Evolutionary conservation across 148 eudicot species (phyloP).

Genomic region (Simmondsia chinensis): DNA sequence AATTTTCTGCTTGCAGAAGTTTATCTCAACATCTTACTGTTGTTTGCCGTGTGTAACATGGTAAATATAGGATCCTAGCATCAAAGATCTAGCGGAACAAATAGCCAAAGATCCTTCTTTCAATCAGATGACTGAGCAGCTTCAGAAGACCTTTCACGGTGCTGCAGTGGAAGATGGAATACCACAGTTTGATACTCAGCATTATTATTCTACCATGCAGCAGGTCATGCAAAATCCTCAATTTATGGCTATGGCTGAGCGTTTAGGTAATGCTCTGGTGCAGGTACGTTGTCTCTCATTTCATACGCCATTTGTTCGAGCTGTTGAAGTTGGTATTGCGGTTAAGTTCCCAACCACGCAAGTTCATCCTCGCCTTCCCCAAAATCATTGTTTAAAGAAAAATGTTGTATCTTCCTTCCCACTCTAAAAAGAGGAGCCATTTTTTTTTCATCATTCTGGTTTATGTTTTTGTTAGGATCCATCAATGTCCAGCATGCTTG

Average conservation of each 20-base stretch:
- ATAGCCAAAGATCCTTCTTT: slow-evolving; percentile 71
- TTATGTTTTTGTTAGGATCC: slow-evolving; percentile 59
- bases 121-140: slow-evolving; percentile 73
- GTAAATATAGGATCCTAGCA: slow-evolving; percentile 54
- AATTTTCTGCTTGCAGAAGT: background rate
- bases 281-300: slow-evolving; percentile 38
- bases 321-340: background rate
- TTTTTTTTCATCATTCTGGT: background rate
- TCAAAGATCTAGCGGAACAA: slow-evolving; percentile 70
- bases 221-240: slow-evolving; percentile 98
- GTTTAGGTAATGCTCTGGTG: slow-evolving; percentile 84
- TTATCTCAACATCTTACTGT: background rate
- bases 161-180: slow-evolving; percentile 44
- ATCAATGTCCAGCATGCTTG: slow-evolving; percentile 90
- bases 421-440: too few relatives aligned
- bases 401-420: too few relatives aligned
- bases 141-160: slow-evolving; percentile 53
- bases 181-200: slow-evolving; percentile 78
- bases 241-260: slow-evolving; percentile 95
- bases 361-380: too few relatives aligned
- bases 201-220: slow-evolving; percentile 82
- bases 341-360: background rate
- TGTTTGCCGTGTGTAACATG: too few relatives aligned
- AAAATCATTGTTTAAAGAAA: too few relatives aligned
- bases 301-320: too few relatives aligned